Evolutionary conservation across 768 basidiomycete genomes (phyloP).

Genomic region (Suillus subalutaceus): DNA sequence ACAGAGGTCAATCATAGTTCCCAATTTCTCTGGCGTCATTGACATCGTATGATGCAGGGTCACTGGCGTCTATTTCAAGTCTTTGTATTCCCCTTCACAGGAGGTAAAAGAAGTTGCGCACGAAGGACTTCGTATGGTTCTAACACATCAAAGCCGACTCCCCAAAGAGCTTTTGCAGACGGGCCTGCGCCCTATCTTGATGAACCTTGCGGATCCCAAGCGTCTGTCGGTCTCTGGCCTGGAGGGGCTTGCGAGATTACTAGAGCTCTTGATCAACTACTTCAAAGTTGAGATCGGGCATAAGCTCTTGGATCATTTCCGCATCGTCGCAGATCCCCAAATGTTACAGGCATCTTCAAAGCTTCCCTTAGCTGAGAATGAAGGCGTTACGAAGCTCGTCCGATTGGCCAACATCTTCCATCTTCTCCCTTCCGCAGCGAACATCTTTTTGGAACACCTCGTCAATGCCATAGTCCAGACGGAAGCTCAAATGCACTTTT

Average conservation of each 20-base stretch:
- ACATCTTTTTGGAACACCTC: constrained; percentile 88
- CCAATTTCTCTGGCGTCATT: not conserved
- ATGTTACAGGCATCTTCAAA: constrained; percentile 80
- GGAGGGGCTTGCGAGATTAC: constrained; percentile 90
- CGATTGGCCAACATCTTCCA: constrained; percentile 98
- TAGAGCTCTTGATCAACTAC: constrained; percentile 95
- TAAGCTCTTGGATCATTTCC: constrained; percentile 96
- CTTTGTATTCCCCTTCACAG: constrained; percentile 86
- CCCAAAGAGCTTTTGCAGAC: constrained; percentile 96
- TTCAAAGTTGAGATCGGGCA: constrained; percentile 99
- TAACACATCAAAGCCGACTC: constrained; percentile 86
- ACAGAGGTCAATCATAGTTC: constrained; percentile 60
- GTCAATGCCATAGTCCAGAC: constrained; percentile 89
- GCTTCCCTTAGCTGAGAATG: constrained; percentile 82
- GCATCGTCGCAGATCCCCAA: constrained; percentile 86
- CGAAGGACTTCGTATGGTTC: constrained; percentile 86
- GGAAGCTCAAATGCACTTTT: constrained; percentile 90
- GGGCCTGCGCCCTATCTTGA: constrained; percentile 92
- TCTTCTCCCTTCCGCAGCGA: constrained; percentile 90
- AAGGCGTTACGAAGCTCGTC: constrained; percentile 90
- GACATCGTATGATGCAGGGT: constrained; percentile 54
- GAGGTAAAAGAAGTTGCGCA: constrained; percentile 97
- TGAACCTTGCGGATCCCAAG: constrained; percentile 97
- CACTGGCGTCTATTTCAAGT: constrained; percentile 97
- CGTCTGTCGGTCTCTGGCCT: constrained; percentile 88